phyloP scores from a whole-genome alignment of 78 protist species.

The Polysphondylium violaceum region DNA sequence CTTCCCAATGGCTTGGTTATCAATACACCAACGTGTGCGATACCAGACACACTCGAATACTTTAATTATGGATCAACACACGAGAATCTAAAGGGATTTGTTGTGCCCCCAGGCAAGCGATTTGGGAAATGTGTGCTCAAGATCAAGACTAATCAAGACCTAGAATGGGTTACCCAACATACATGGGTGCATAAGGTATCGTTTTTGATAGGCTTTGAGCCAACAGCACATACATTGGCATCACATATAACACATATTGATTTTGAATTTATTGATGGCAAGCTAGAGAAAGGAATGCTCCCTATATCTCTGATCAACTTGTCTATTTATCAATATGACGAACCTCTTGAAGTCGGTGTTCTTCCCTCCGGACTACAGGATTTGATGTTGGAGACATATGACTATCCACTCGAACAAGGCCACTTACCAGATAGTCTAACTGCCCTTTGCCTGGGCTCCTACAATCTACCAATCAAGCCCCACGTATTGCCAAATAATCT shows the following conservation, averaged over 20 bases:
- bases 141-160: not conserved
- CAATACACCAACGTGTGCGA: not conserved
- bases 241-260: not conserved
- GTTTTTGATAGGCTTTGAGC: not conserved
- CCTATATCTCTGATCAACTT: not conserved
- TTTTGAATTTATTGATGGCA: not conserved
- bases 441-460: not conserved
- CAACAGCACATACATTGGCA: not conserved
- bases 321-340: not conserved
- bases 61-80: not conserved
- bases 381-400: not conserved
- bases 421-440: not conserved
- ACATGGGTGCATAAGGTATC: not conserved
- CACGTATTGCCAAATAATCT: not conserved
- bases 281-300: not conserved
- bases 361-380: not conserved
- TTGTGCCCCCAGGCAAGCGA: not conserved
- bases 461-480: not conserved
- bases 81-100: not conserved
- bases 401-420: not conserved
- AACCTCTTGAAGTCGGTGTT: not conserved
- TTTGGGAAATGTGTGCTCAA: not conserved
- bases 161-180: not conserved
- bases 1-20: not conserved
- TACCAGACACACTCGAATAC: not conserved